phyloP scores from a whole-genome alignment of 2,329 filamentous ascomycete genomes.

The Fusarium torreyae region DNA sequence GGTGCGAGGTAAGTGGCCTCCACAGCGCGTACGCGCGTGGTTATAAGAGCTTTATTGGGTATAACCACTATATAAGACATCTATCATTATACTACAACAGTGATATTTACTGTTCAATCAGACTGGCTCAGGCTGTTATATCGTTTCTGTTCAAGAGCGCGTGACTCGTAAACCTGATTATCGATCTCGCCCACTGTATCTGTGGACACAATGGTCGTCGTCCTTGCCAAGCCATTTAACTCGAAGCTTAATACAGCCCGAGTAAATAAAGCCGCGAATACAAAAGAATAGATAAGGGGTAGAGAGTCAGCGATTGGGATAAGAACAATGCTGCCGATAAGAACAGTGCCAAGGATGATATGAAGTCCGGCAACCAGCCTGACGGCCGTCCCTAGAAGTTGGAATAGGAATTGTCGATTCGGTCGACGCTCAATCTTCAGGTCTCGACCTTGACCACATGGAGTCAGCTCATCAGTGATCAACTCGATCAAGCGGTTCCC shows the following conservation, averaged over 20 bases:
- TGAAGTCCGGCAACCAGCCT: constrained; percentile 23
- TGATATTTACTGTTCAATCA: no score
- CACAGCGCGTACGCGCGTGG: no score
- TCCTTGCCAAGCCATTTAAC: constrained; percentile 21
- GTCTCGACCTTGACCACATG: constrained; percentile 19
- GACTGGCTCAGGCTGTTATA: no score
- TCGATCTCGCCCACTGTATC: no score
- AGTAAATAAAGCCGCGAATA: constrained; percentile 23
- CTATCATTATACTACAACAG: no score
- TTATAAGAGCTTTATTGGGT: no score
- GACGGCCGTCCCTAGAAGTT: constrained; percentile 4
- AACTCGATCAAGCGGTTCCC: constrained; percentile 3
- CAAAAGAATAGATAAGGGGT: constrained; percentile 32
- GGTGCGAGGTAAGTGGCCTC: no score
- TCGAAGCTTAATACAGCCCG: constrained; percentile 23
- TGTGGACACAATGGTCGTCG: not conserved
- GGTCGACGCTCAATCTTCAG: constrained; percentile 7
- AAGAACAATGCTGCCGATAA: constrained; percentile 25
- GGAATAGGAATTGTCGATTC: not conserved
- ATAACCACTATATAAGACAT: no score
- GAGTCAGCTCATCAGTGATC: constrained; percentile 21
- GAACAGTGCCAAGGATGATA: constrained; percentile 29
- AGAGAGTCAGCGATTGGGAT: constrained; percentile 31
- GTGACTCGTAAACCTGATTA: no score
- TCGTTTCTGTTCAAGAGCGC: no score